Evolutionary conservation across 768 basidiomycete genomes (phyloP).

Genomic region (Amanita pallidorosea): DNA sequence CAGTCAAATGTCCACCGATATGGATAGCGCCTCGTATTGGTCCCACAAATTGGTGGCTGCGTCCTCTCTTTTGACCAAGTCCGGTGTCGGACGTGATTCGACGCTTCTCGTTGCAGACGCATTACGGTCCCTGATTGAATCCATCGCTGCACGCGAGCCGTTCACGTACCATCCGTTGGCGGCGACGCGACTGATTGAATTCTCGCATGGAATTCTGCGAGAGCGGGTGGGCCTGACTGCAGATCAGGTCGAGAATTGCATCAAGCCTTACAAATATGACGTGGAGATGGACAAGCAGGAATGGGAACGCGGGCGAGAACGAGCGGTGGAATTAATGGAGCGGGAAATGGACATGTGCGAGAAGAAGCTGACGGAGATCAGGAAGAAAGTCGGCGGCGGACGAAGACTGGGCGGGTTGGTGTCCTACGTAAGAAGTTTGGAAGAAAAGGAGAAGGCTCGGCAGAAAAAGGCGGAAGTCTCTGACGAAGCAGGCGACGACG

Average conservation of each 20-base stretch:
- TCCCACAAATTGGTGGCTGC: slow-evolving; percentile 94
- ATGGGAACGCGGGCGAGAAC: slow-evolving; percentile 78
- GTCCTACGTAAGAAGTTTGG: slow-evolving; percentile 69
- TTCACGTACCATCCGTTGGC: slow-evolving; percentile 86
- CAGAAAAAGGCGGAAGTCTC: slow-evolving; percentile 31
- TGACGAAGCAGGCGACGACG: slow-evolving; percentile 29
- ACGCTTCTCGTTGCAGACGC: slow-evolving; percentile 94
- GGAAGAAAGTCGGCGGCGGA: slow-evolving; percentile 80
- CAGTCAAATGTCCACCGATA: slow-evolving; percentile 41
- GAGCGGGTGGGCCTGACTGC: slow-evolving; percentile 92
- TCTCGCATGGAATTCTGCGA: slow-evolving; percentile 86
- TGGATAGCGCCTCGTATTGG: slow-evolving; percentile 84
- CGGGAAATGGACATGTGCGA: slow-evolving; percentile 82
- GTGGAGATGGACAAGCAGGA: slow-evolving; percentile 89
- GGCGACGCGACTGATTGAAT: slow-evolving; percentile 82
- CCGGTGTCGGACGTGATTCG: slow-evolving; percentile 89
- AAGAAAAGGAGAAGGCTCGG: slow-evolving; percentile 50
- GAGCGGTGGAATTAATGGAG: slow-evolving; percentile 72
- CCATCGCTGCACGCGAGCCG: slow-evolving; percentile 81
- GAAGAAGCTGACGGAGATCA: slow-evolving; percentile 75
- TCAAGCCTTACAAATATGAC: slow-evolving; percentile 99
- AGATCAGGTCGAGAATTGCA: slow-evolving; percentile 98
- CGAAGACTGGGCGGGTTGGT: slow-evolving; percentile 70
- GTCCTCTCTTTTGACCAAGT: slow-evolving; percentile 86
- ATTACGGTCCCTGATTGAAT: slow-evolving; percentile 79